Evolutionary conservation across 1,284 basidiomycete species (phyloP).

Genomic region (Cutaneotrichosporon curvatum): DNA sequence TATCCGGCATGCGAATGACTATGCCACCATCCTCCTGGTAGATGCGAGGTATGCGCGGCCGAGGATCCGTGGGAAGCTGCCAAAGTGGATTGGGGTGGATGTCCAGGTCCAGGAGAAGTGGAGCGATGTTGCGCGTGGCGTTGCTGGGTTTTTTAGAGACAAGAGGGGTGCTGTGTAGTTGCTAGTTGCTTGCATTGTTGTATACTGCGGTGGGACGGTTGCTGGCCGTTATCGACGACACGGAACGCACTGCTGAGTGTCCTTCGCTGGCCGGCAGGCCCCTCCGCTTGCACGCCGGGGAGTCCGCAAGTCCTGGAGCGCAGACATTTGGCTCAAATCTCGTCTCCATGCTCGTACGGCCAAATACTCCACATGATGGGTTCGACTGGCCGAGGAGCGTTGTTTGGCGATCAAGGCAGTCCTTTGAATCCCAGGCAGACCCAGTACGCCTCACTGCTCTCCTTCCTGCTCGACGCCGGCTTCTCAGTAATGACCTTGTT

Average conservation of each 20-base stretch:
- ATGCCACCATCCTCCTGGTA: constrained; percentile 73
- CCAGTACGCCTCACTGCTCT: constrained; percentile 45
- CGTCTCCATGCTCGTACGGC: no score
- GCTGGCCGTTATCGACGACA: no score
- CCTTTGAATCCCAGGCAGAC: constrained; percentile 44
- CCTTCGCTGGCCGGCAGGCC: no score
- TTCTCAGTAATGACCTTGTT: constrained; percentile 39
- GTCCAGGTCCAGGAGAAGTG: constrained; percentile 61
- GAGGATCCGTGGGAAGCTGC: constrained; percentile 67
- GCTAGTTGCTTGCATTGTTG: constrained; percentile 1
- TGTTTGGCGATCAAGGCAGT: neutral
- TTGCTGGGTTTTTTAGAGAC: constrained; percentile 61
- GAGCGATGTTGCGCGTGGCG: constrained; percentile 62
- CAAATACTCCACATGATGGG: no score
- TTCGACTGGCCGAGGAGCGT: no score
- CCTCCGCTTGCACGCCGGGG: no score
- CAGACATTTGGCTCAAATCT: no score
- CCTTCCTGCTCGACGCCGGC: constrained; percentile 39
- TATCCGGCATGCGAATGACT: constrained; percentile 78
- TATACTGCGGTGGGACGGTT: neutral
- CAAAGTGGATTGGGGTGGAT: constrained; percentile 74
- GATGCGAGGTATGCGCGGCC: constrained; percentile 67
- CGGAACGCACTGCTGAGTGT: no score
- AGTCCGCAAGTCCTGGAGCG: no score
- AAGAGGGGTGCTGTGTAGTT: constrained; percentile 21